Base-by-base conservation (phyloP, 2,329 filamentous ascomycete genomes). In the Huntiella savannae region DNA sequence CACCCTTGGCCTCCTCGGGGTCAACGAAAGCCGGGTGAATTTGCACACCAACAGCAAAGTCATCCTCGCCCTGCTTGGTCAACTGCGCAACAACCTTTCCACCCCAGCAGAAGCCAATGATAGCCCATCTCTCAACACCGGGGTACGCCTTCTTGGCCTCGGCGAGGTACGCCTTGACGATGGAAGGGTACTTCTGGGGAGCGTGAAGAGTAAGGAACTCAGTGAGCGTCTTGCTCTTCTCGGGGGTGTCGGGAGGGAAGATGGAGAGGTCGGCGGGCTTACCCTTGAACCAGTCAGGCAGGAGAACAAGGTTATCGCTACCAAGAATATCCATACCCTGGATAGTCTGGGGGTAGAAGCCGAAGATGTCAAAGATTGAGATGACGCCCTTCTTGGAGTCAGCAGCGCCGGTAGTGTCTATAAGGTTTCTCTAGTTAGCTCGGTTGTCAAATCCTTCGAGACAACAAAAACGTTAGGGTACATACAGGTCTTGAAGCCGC, bases 281-380 rank as follows among this genome's bases (percentile, higher is more conserved):
- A 59, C 83, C 86, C 50, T 82, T 72, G 66, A 94, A 93, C 70
- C 83, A 88, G 64, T 95, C 87, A 22, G 87, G 87, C 52, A 95
- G 87, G 63, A 87, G 86, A 54, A 94, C 82, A 54, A 77, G 77
- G 67, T 92, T 91, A 57, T 82, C 75, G 62, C 63, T 70, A 39
- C 73, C 67, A 17, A 80, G 63, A 53, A 75, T 82, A 55, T 84
- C 79, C 51, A 76, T 75, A 17, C 78, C 79, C 59, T 82, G 78
- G 8, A 82, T 52, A 2, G 78, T 77, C 61, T 83, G 79, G 17
- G 73, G 70, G 56, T 72, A 80, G 69, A 78, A 77, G 54, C 78
- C 77, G 55, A 80, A 80, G 58, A 80, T 78, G 59, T 82, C 78
- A 58, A 64, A 77, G 57, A 80, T 69, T 51, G 68, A 60, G 47